Evolutionary conservation across 148 eudicot species (phyloP).

Genomic region (Fagopyrum esculentum): DNA sequence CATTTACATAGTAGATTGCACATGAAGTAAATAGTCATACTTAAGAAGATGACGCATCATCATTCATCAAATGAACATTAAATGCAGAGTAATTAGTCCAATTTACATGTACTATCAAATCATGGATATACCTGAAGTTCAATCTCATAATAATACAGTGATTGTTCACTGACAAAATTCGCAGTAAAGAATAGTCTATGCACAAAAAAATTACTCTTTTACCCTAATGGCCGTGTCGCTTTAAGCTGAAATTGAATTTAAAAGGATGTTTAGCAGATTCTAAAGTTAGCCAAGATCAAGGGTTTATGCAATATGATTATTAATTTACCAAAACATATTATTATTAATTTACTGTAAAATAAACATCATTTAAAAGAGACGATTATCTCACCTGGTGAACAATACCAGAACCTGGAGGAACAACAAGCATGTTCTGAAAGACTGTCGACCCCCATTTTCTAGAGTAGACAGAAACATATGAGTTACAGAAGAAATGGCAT

Average conservation of each 20-base stretch:
- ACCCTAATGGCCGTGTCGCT: neutral
- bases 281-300: neutral
- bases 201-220: neutral
- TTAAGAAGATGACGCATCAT: neutral
- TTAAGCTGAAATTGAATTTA: neutral
- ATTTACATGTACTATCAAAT: neutral
- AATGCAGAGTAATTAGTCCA: neutral
- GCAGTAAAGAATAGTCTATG: neutral
- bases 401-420: conserved; percentile 98
- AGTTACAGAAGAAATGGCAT: conserved; percentile 66
- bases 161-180: too few relatives aligned
- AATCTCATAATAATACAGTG: neutral
- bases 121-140: conserved; percentile 51
- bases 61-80: neutral
- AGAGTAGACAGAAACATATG: conserved; percentile 58
- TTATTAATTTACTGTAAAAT: neutral
- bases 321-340: neutral
- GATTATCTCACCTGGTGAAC: conserved; percentile 72
- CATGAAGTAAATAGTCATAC: neutral
- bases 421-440: conserved; percentile 91
- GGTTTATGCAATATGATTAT: neutral
- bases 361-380: neutral
- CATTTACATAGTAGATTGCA: neutral
- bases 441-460: conserved; percentile 93
- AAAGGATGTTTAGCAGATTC: neutral